Evolutionary conservation across 2,329 filamentous ascomycete species (phyloP), one percentile per base, ranked within the genome.

Genomic region (Talaromyces sp.): DNA sequence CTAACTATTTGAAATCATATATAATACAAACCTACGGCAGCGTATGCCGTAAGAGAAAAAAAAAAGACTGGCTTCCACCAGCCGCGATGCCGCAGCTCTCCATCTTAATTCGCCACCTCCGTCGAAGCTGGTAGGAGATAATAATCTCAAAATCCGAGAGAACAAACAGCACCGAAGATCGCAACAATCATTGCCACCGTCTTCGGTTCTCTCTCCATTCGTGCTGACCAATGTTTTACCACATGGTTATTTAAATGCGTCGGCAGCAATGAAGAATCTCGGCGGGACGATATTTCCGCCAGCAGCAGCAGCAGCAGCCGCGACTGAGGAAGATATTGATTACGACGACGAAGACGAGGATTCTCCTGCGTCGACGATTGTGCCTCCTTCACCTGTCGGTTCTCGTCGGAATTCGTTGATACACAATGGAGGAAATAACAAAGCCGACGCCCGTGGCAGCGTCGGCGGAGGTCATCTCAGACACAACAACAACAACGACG

Each of bases 51-150:
- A 63, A 62, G 40, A 36, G 48, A 63, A 62, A 64, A 73, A 35
- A 17, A 37, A 57, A 57, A 73, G 69, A 66, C 72, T 74, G 72
- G 72, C 72, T 73, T 69, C 68, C 67, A 65, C 63, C 71, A 67
- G 64, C 67, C 67, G 69, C 68, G 67, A 73, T 73, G 71, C 64
- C 63, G 67, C 69, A 67, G 66, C 70, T 67, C 61, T 66, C 67
- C 64, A 68, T 69, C 65, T 65, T 66, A 57, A 63, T 39, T 51
- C 65, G 51, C 65, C 65, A 62, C 65, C 63, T 60, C 56, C 65
- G 48, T 61, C 65, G 60, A 63, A 57, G 60, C 62, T 64, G 39
- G 21, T 40, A 48, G 17, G 33, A 43, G 43, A 6, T n/a, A 36
- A 10, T 21, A n/a, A n/a, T n/a, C n/a, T n/a, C n/a, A n/a, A n/a